These are phyloP conservation scores for Vishniacozyma victoriae DNA, from an alignment of 768 basidiomycete genomes.

Conservation along the genomic window DNA sequence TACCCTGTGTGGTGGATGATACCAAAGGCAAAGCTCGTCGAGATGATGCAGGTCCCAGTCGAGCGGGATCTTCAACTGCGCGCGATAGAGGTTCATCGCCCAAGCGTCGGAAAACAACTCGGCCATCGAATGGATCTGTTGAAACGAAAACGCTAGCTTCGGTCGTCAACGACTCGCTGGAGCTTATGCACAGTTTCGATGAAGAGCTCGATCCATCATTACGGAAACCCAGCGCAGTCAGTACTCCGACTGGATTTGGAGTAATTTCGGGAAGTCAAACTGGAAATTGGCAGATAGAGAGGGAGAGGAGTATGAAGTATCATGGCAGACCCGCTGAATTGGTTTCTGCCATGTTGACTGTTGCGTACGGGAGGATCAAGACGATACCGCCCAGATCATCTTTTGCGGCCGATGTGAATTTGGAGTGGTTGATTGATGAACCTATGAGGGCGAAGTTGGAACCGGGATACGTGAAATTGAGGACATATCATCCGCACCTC, in stretches of 20 bases:
- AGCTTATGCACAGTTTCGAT: background rate
- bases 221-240: background rate
- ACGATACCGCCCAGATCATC: constrained; percentile 2
- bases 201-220: background rate
- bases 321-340: constrained; percentile 33
- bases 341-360: constrained; percentile 29
- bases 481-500: constrained; percentile 29
- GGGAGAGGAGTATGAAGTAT: constrained; percentile 18
- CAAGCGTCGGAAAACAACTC: background rate
- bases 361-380: constrained; percentile 25
- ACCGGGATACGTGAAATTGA: constrained; percentile 26
- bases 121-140: background rate
- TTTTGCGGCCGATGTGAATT: constrained; percentile 16
- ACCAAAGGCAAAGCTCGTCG: constrained; percentile 16
- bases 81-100: background rate
- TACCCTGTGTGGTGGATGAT: constrained; percentile 40
- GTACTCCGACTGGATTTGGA: too few species aligned
- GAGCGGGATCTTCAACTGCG: background rate
- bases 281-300: background rate
- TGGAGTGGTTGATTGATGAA: constrained; percentile 14
- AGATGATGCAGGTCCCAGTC: constrained; percentile 3
- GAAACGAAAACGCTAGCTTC: background rate
- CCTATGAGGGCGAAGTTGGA: constrained; percentile 15
- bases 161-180: too few species aligned
- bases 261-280: background rate